A percentile compares a stretch with the other conserved stretches of the same genome.
Evolutionary conservation across 345 rosid species (phyloP).

Genomic region (Isatis tinctoria): DNA sequence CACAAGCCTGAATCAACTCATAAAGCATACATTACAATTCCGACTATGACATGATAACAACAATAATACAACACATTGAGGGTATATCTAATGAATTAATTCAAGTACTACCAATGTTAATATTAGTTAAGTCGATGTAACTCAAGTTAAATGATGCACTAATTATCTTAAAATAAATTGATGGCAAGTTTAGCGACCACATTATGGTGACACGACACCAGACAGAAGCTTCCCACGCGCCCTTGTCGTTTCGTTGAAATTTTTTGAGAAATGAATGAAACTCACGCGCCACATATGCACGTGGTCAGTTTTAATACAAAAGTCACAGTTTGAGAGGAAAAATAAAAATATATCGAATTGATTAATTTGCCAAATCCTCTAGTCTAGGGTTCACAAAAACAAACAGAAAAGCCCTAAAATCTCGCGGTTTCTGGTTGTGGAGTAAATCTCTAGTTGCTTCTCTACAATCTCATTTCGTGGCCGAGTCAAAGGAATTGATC

Average conservation of each 20-base stretch:
- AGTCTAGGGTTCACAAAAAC: background rate
- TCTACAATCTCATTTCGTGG: background rate
- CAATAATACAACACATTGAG: background rate
- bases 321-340: too few species aligned
- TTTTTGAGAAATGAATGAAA: too few species aligned
- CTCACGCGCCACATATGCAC: background rate
- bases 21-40: background rate
- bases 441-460: too few species aligned
- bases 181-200: background rate
- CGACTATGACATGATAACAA: background rate
- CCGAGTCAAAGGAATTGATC: slow-evolving; percentile 21
- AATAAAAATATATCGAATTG: background rate
- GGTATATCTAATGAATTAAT: background rate
- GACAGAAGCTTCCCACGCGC: slow-evolving; percentile 14
- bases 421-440: background rate
- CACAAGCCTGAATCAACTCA: background rate
- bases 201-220: slow-evolving; percentile 16
- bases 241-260: background rate
- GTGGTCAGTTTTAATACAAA: background rate
- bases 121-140: background rate
- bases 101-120: background rate
- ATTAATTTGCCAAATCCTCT: background rate
- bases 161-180: background rate
- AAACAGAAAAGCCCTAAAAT: background rate
- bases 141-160: background rate